Conservation (phyloP, 257 asterid genomes). For the Voacanga thouarsii region DNA sequence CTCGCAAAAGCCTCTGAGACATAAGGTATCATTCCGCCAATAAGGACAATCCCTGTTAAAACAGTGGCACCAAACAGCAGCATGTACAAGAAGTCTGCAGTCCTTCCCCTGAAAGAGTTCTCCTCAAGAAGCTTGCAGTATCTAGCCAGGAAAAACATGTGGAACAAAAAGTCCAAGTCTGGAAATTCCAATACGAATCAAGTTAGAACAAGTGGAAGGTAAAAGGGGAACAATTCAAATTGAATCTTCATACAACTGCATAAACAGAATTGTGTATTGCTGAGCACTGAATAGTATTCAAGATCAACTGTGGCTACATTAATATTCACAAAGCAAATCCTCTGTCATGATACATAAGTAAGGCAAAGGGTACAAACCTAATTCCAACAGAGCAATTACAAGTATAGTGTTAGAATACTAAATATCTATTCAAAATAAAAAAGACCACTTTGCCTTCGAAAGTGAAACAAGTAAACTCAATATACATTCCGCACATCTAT, state of each 20-base stretch:
- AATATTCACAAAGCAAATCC: too few species aligned
- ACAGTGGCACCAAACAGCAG: slow-evolving; percentile 88
- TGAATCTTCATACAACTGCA: not conserved
- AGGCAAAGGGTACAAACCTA: not conserved
- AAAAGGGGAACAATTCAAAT: not conserved
- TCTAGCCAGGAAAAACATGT: slow-evolving; percentile 99
- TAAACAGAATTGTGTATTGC: not conserved
- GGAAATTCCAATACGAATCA: slow-evolving; percentile 26
- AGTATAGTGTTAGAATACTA: too few species aligned
- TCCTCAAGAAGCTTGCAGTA: slow-evolving; percentile 99
- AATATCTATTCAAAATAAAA: too few species aligned
- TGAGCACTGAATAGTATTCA: too few species aligned
- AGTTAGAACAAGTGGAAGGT: not conserved
- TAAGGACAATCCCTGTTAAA: slow-evolving; percentile 84
- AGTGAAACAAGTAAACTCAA: not conserved
- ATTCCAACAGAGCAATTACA: not conserved
- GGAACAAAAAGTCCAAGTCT: slow-evolving; percentile 98
- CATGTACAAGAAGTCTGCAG: slow-evolving; percentile 98
- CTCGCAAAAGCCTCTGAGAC: slow-evolving; percentile 90
- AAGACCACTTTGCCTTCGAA: not conserved
- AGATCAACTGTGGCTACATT: too few species aligned
- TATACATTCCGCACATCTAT: not conserved
- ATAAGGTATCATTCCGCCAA: slow-evolving; percentile 98
- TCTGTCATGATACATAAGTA: too few species aligned
- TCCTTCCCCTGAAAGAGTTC: slow-evolving; percentile 91